Evolutionary conservation across 177 flowering plant genomes (phyloP).

Genomic region (Vitis hybrid): DNA sequence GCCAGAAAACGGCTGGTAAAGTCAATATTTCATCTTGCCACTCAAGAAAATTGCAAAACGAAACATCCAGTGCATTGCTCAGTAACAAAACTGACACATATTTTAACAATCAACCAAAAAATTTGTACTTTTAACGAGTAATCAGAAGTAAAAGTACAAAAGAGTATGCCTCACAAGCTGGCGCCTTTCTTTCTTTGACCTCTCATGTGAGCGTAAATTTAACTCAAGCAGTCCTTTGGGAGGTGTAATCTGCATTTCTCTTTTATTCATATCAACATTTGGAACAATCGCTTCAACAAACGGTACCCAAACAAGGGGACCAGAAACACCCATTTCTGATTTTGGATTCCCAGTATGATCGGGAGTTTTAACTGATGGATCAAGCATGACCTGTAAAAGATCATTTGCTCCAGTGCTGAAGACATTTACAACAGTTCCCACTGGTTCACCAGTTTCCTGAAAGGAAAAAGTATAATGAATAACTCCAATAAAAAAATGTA

Average conservation of each 20-base stretch:
- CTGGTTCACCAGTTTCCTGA: conserved; percentile 75
- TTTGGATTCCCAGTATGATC: conserved; percentile 32
- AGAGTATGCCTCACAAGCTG: conserved; percentile 68
- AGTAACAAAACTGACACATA: too few relatives aligned
- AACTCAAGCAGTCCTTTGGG: conserved; percentile 91
- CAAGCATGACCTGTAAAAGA: conserved; percentile 73
- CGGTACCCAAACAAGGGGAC: conserved; percentile 75
- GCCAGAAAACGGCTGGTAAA: too few relatives aligned
- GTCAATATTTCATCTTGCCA: too few relatives aligned
- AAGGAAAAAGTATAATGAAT: conserved; percentile 13
- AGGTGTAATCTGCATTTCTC: conserved; percentile 87
- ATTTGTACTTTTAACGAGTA: neutral
- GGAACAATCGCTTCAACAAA: conserved; percentile 98
- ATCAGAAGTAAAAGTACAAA: conserved; percentile 17
- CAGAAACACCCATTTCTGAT: conserved; percentile 36
- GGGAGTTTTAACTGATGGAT: conserved; percentile 27
- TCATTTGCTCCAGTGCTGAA: conserved; percentile 71
- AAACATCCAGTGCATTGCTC: too few relatives aligned
- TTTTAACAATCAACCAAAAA: too few relatives aligned
- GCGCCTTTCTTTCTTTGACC: conserved; percentile 93
- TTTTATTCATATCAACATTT: conserved; percentile 59
- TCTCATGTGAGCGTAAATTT: conserved; percentile 63
- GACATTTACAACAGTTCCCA: conserved; percentile 77
- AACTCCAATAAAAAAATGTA: conserved; percentile 33
- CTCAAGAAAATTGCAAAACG: too few relatives aligned